Conservation (phyloP, 805 yeast species). For the Suhomyces vadensis region DNA sequence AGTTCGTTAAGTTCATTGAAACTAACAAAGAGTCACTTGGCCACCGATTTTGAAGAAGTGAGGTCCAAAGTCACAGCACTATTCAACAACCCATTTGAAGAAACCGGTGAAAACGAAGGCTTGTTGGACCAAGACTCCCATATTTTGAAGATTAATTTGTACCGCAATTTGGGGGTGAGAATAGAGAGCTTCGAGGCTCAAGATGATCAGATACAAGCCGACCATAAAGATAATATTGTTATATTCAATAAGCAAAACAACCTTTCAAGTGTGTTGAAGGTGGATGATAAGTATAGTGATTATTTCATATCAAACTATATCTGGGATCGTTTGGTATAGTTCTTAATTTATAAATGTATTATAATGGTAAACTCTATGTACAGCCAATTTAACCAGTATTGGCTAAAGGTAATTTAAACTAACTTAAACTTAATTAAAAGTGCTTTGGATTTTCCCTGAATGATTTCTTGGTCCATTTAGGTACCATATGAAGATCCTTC, state of each 20-base stretch:
- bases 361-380: conserved; percentile 9
- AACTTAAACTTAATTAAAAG: conserved; percentile 47
- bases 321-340: conserved; percentile 56
- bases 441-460: conserved; percentile 77
- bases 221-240: conserved; percentile 43
- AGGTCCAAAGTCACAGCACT: conserved; percentile 8
- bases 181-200: conserved; percentile 33
- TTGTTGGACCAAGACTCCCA: conserved; percentile 44
- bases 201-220: conserved; percentile 13
- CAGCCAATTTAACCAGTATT: not conserved
- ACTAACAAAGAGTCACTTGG: conserved; percentile 37
- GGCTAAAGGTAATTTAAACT: too few species aligned
- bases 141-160: conserved; percentile 57
- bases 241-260: conserved; percentile 51
- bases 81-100: conserved; percentile 21
- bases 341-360: not conserved
- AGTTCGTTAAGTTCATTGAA: conserved; percentile 38
- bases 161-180: conserved; percentile 58
- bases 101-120: conserved; percentile 28
- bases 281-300: conserved; percentile 58
- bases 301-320: conserved; percentile 72
- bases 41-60: conserved; percentile 38
- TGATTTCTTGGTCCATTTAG: conserved; percentile 88
- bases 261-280: conserved; percentile 50
- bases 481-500: conserved; percentile 83